A percentile compares a stretch with the other conserved stretches of the same genome.
These are phyloP conservation scores for Talaromyces sp. DNA, from an alignment of 2,329 filamentous ascomycete species.

Conservation along the genomic window DNA sequence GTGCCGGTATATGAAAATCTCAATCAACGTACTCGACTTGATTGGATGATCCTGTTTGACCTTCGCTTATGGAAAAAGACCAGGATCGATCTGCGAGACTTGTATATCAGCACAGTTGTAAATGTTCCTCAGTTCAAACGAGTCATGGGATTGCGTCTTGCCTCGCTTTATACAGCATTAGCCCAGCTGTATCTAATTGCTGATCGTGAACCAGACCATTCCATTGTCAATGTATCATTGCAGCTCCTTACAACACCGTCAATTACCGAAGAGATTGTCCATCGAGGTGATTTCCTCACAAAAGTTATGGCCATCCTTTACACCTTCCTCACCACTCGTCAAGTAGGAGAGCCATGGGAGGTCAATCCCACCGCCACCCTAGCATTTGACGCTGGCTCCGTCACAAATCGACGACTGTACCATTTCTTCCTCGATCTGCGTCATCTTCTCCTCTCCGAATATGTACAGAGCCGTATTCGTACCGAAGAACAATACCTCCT, in stretches of 20 bases:
- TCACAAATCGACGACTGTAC: conserved; percentile 92
- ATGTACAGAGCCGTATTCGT: conserved; percentile 81
- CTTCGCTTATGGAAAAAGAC: conserved; percentile 95
- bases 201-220: conserved; percentile 94
- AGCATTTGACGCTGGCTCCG: conserved; percentile 89
- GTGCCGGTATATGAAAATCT: conserved; percentile 78
- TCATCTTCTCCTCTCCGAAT: conserved; percentile 81
- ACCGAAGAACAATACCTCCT: conserved; percentile 81
- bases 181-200: conserved; percentile 94
- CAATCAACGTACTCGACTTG: conserved; percentile 81
- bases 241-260: conserved; percentile 97
- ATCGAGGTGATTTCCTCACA: conserved; percentile 91
- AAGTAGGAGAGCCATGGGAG: conserved; percentile 90
- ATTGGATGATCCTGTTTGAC: conserved; percentile 94
- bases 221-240: conserved; percentile 94
- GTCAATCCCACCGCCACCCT: conserved; percentile 81
- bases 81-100: conserved; percentile 80
- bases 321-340: conserved; percentile 91
- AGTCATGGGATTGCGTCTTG: conserved; percentile 86
- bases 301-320: conserved; percentile 95
- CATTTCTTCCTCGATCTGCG: conserved; percentile 96
- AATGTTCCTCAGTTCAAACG: conserved; percentile 95
- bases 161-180: conserved; percentile 87
- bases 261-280: conserved; percentile 92
- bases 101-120: conserved; percentile 96